phyloP scores from a whole-genome alignment of 78 protist species.

The Acrasis kona region DNA sequence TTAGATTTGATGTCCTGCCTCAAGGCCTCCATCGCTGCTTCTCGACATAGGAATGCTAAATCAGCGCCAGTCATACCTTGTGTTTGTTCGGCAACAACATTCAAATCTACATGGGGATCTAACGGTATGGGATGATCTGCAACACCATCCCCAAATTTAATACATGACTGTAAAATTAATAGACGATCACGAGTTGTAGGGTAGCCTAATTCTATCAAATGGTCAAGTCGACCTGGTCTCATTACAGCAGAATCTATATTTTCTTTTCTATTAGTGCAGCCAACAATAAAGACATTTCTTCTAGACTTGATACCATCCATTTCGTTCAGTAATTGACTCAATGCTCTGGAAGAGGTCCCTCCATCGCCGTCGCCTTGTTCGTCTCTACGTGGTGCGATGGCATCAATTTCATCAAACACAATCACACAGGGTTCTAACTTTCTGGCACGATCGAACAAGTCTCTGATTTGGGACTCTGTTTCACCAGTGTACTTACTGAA shows the following conservation, averaged over 20 bases:
- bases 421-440: conserved; percentile 80
- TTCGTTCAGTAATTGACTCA: conserved; percentile 77
- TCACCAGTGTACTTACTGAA: conserved; percentile 83
- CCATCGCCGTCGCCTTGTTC: conserved; percentile 48
- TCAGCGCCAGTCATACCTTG: conserved; percentile 31
- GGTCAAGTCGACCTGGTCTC: conserved; percentile 92
- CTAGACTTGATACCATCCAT: conserved; percentile 87
- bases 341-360: conserved; percentile 87
- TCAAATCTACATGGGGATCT: background rate
- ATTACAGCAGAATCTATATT: conserved; percentile 86
- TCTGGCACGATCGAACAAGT: conserved; percentile 69
- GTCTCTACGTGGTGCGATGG: conserved; percentile 61
- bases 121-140: conserved; percentile 1
- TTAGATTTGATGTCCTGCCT: background rate
- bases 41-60: conserved; percentile 34
- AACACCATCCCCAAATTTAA: too few species aligned
- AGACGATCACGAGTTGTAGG: conserved; percentile 27
- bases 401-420: conserved; percentile 89
- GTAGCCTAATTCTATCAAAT: conserved; percentile 25
- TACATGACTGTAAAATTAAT: background rate
- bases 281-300: conserved; percentile 59
- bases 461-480: conserved; percentile 67
- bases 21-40: conserved; percentile 32
- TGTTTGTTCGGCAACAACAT: background rate
- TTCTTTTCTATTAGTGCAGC: conserved; percentile 75